Evolutionary conservation across 208 protist genomes (phyloP).

Genomic region (Leishmania tropica): DNA sequence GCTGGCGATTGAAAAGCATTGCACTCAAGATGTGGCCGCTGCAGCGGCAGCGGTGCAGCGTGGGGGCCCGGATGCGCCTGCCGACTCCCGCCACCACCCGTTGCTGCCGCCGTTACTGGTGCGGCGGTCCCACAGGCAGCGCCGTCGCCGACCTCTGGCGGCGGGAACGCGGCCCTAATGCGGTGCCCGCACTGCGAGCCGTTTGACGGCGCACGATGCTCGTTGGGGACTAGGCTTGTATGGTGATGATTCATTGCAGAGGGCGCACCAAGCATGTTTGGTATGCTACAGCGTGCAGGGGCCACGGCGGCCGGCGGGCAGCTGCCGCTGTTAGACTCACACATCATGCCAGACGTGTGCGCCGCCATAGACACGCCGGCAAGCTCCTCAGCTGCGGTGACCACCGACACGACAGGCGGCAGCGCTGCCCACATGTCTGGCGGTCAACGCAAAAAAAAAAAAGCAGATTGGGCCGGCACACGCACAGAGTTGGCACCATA

Average conservation of each 20-base stretch:
- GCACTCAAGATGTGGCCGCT: not conserved
- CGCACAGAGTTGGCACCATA: not conserved
- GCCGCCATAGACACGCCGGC: conserved; percentile 18
- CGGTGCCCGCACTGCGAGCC: not conserved
- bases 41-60: not conserved
- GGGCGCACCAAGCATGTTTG: not conserved
- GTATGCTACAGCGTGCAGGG: not conserved
- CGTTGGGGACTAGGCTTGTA: not conserved
- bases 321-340: not conserved
- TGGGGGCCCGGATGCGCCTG: not conserved
- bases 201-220: not conserved
- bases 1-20: not conserved
- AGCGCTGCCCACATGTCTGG: conserved; percentile 31
- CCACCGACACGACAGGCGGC: conserved; percentile 21
- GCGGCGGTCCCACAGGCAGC: not conserved
- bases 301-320: not conserved
- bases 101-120: not conserved
- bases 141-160: not conserved
- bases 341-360: conserved; percentile 23
- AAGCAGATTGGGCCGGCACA: not conserved
- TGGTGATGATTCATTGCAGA: not conserved
- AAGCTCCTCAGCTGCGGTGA: conserved; percentile 19
- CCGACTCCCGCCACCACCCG: not conserved
- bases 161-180: not conserved
- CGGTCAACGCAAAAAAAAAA: not conserved